Base-by-base conservation (phyloP, 2,329 filamentous ascomycete genomes). In the Pseudopyrenochaeta lycopersici region DNA sequence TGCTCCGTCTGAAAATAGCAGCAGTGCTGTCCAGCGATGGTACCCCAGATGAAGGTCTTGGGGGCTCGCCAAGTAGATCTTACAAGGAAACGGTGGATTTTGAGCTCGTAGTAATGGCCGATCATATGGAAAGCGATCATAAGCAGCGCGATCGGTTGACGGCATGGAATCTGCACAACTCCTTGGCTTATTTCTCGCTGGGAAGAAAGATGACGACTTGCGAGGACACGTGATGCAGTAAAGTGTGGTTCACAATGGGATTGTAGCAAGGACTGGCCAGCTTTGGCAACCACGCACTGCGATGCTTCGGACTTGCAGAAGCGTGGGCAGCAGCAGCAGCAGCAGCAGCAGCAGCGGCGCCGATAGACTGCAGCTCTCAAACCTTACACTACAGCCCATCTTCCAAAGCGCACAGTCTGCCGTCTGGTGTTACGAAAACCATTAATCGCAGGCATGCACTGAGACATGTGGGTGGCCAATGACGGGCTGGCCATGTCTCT, bases 1-100 rank as follows among this genome's bases (percentile, higher is more conserved):
- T 53, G 49, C 49, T 57, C 45, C 40, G 49, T 59, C 70, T 64
- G 49, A 67, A 73, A 73, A 75, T 74, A 74, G 69, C 55, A 64
- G 61, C 39, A 42, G 46, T 54, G 49, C 52, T 45, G 62, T 39
- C 62, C 61, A 63, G 64, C 48, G 51, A 48, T 62, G 53, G 56
- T 66, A 66, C 66, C 63, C 66, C 63, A 67, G 59, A 65, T 66
- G 56, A 62, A 66, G 55, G 64, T 56, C 54, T 27, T 27, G 23
- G 23, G 23, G 23, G 46, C 41, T 46, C 49, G 67, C 65, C 59
- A 64, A 66, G 67, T 46, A 49, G 46, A 53, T 58, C 42, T 27
- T 49, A 39, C 53, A 54, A 63, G 62, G 60, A 52, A 48, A 27
- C 23, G 27, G 57, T 56, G 45, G 46, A 43, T 38, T 33, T 59